Conservation (phyloP, 345 rosid genomes). For the Salix purpurea region DNA sequence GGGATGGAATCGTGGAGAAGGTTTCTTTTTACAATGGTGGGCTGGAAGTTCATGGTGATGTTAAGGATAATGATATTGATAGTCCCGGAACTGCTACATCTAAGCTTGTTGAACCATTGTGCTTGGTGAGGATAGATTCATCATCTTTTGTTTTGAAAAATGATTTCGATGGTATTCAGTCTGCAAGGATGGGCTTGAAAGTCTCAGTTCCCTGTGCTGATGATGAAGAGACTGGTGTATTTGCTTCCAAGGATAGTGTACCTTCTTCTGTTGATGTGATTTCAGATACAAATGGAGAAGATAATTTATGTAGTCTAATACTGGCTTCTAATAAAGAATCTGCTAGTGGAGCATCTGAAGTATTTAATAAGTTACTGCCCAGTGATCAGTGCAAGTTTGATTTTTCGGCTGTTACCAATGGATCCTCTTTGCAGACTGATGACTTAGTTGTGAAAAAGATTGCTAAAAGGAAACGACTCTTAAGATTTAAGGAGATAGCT, state of each 20-base stretch:
- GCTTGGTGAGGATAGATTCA: constrained; percentile 23
- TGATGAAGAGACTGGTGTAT: constrained; percentile 15
- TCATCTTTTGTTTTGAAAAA: constrained; percentile 24
- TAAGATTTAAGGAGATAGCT: constrained; percentile 73
- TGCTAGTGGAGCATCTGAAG: constrained; percentile 53
- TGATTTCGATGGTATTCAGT: constrained; percentile 18
- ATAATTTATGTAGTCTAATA: constrained; percentile 34
- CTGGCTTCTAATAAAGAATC: constrained; percentile 57
- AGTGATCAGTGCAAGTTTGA: constrained; percentile 30
- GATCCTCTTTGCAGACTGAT: constrained; percentile 29
- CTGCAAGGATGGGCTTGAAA: constrained; percentile 13
- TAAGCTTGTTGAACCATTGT: constrained; percentile 38
- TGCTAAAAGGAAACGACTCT: constrained; percentile 36
- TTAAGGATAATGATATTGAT: constrained; percentile 52
- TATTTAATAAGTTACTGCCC: constrained; percentile 48
- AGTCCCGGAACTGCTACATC: constrained; percentile 71
- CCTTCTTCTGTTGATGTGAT: constrained; percentile 20
- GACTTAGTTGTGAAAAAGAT: constrained; percentile 42
- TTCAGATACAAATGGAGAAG: constrained; percentile 28
- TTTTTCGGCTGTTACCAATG: constrained; percentile 25
- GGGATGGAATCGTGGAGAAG: constrained; percentile 30
- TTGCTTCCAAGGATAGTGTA: constrained; percentile 21
- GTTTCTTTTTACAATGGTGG: constrained; percentile 34
- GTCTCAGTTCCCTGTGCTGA: constrained; percentile 13
- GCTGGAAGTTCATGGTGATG: constrained; percentile 31